These are phyloP conservation scores for Talaromyces albobiverticillius DNA, from an alignment of 2,329 filamentous ascomycete species.

Conservation along the genomic window DNA sequence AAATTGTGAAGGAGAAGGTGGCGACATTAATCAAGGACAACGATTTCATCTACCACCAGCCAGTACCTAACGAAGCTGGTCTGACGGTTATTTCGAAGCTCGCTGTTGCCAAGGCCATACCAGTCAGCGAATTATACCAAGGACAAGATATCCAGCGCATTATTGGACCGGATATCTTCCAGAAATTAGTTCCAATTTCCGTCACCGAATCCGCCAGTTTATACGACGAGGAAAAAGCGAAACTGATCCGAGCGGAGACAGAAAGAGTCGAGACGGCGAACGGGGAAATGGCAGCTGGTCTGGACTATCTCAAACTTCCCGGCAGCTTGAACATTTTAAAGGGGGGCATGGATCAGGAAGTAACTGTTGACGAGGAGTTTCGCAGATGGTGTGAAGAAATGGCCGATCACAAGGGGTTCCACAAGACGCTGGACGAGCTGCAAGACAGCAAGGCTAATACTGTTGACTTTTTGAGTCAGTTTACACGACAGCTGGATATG, in stretches of 20 bases:
- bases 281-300: slow-evolving; percentile 89
- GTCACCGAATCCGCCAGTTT: slow-evolving; percentile 95
- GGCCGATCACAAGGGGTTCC: slow-evolving; percentile 77
- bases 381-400: slow-evolving; percentile 91
- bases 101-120: slow-evolving; percentile 93
- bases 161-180: slow-evolving; percentile 93
- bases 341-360: slow-evolving; percentile 85
- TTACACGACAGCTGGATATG: slow-evolving; percentile 87
- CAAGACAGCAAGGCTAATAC: slow-evolving; percentile 75
- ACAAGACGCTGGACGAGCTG: slow-evolving; percentile 73
- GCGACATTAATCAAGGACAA: slow-evolving; percentile 82
- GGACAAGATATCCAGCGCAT: slow-evolving; percentile 97
- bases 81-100: slow-evolving; percentile 82
- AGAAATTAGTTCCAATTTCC: slow-evolving; percentile 92
- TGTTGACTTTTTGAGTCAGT: slow-evolving; percentile 68
- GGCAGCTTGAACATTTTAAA: slow-evolving; percentile 87
- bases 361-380: slow-evolving; percentile 86
- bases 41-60: slow-evolving; percentile 97
- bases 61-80: slow-evolving; percentile 79
- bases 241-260: slow-evolving; percentile 86
- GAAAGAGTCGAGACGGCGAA: slow-evolving; percentile 92
- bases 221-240: slow-evolving; percentile 98
- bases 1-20: slow-evolving; percentile 77
- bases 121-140: slow-evolving; percentile 92
- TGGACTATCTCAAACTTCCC: slow-evolving; percentile 90